Base-by-base conservation (phyloP, 352 stramenopile genomes). In the Globisporangium okanoganense region DNA sequence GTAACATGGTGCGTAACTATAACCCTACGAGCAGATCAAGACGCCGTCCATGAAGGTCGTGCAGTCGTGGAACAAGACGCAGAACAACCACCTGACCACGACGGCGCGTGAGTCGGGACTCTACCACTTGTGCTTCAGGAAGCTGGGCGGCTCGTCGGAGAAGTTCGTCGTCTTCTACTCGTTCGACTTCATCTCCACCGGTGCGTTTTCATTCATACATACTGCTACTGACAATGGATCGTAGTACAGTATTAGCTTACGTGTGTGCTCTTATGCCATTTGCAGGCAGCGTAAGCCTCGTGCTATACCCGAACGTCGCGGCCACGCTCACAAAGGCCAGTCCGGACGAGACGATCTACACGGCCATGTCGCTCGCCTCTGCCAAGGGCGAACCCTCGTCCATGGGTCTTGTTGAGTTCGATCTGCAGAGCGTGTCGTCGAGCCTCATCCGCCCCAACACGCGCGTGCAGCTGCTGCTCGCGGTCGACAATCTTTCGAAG, bases 171-270 rank as follows among this genome's bases (percentile, higher is more conserved):
- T 92, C 51, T 90, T 88, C 64, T 90, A 94, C 68, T 85, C 80
- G 33, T 92, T 92, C 55, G 83, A 92, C 69, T 88, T 92, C 45
- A 85, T 92, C 69, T 87, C 77, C 18, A 86, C 77, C 5, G 82
- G 63, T 60, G 18, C 20, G 49, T 16, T 9, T 45, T 22, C 16
- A 6, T 22, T 22, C 40, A 14, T 22, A 3, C 40, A 5, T 20
- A 22, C 6, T 43, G 36, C 36, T 43, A 1, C 0, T 45, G 3
- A 7, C 40, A 20, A 45, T 22, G 18, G 2, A 14, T 45, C 16
- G 18, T 22, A 45, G 16, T 22, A 22, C 16, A 45, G 5, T 45
- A 10, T n/a, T 45, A 45, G 18, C 16, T 45, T 14, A 45, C 16
- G 2, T 41, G 35, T 13, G 20, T 33, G 18, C 14, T 33, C 1